Evolutionary conservation across 176 grass and related monocot species (phyloP), one percentile per base, ranked within the genome.

Genomic region (Ensete ventricosum): DNA sequence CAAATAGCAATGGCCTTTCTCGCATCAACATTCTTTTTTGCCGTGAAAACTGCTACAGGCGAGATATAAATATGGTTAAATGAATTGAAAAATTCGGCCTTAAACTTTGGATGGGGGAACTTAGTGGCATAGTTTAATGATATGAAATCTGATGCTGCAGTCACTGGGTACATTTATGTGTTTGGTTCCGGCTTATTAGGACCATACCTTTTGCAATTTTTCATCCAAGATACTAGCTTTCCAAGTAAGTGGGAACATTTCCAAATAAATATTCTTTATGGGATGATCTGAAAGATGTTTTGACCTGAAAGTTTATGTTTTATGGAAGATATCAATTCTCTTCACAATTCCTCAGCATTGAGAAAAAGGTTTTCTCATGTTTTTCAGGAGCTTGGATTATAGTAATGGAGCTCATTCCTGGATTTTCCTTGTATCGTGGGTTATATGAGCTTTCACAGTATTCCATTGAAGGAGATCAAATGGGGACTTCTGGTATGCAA

Each of bases 111-210:
- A 17, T 20, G 1, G 43, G 60, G 21, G 19, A 52, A 63, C 20
- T 53, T 13, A 77, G 9, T 64, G n/a, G 51, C 14, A 73, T 7
- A 81, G 29, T 77, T 65, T 80, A 48, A 67, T 73, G 49, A 69
- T 43, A 55, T 3, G 25, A 51, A 80, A 58, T 58, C 71, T 29
- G 55, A 50, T 83, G 17, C 27, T 88, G 74, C 88, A 97, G 94
- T 97, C 49, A 80, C 91, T 83, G 87, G 84, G 58, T 91, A 97
- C 69, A 97, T 97, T 53, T 97, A 97, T 76, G 94, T 97, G 83
- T 90, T 90, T 76, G 87, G 84, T 29, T 89, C 88, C n/a, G 94
- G 94, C 62, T 82, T 97, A 54, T 72, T 97, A 50, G 94, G 94
- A 21, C 16, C 0, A 20, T 92, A 83, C 83, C 85, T 97, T 79